Base-by-base conservation (phyloP, 495 filamentous ascomycete species). In the Saxophila tyrrhenica region DNA sequence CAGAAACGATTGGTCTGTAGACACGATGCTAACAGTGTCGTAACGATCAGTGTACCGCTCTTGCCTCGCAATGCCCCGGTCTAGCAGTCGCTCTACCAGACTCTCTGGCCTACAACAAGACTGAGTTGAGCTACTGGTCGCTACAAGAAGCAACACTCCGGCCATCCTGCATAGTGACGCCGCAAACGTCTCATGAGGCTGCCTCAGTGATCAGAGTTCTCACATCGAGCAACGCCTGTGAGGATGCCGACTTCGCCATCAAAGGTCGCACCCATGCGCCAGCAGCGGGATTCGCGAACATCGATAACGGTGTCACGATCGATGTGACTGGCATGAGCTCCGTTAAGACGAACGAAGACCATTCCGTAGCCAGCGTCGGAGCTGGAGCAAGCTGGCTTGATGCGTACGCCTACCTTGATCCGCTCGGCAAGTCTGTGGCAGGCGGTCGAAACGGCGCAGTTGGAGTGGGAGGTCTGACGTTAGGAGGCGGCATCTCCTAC, bases 271-370 rank as follows among this genome's bases (percentile, higher is more conserved):
- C 70, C 20, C 78, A 82, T 64, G 67, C 69, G 19, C 66, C 70
- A 9, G 73, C 70, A 51, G 70, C 68, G 17, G 75, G 76, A 25
- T 76, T 71, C 22, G 66, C 75, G 16, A 80, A 75, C 60, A 74
- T 79, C 50, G 59, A 71, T 17, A 65, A 65, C 35, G 78, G 77
- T 1, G 65, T 78, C 3, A 70, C 77, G 3, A 73, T 80, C 61
- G 77, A 79, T 47, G 68, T 78, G 19, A 62, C 61, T 50, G 62
- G 56, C 0, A 54, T 80, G 13, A 67, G 75, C 42, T 62, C 69
- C 20, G 65, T 77, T 44, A 67, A 64, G 8, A 60, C 75, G 3
- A 68, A 74, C 17, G 63, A 67, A 17, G 69, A 74, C 24, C 63
- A 71, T 23, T 25, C 51, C 3, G 20, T 53, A 2, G 46, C 39